Base-by-base conservation (phyloP, 768 basidiomycete species). In the Boletus rubescentipes region DNA sequence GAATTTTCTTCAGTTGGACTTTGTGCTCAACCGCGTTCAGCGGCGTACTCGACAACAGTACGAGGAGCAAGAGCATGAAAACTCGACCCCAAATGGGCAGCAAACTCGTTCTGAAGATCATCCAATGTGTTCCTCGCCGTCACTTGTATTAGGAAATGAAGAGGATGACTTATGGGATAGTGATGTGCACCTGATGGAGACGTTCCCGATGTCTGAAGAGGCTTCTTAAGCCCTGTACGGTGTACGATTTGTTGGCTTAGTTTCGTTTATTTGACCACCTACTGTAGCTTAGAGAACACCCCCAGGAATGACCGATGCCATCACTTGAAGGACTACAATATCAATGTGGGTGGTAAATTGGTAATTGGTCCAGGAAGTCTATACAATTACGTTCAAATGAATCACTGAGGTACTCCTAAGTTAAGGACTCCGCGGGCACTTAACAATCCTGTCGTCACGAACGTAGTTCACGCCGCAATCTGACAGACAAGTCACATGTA, bases 1-100 rank as follows among this genome's bases (percentile, higher is more conserved):
- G 20, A 93, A 98, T 70, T 98, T 93, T 66, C 62, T 75, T 29
- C 81, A 85, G 50, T 79, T 98, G 29, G 96, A 98, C 70, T 74
- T 70, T 35, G 79, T 95, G 26, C 79, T 98, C 20, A 70, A 72
- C 23, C 81, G 84, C 9, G 82, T 94, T 32, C 67, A 66, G 35
- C 78, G 83, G n/a, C 74, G 73, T 42, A 72, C 77, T 49, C 63
- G 46, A 43, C 48, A 59, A 39, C 58, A 69, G 10, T 36, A 58
- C 62, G 36, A 58, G 23, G 65, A 71, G 8, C 73, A 77, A 56
- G 62, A 57, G 16, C 46, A 55, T 16, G 54, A 39, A 45, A 45
- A 46, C 31, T 56, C 48, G 20, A 41, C 44, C 26, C 36, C 38
- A 49, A 38, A 53, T 29, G 61, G 60, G 5, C 57, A 51, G 23